Evolutionary conservation across 2,329 filamentous ascomycete genomes (phyloP), one percentile per base, ranked within the genome.

Genomic region (Dryadomyces quercus-mongolicae): DNA sequence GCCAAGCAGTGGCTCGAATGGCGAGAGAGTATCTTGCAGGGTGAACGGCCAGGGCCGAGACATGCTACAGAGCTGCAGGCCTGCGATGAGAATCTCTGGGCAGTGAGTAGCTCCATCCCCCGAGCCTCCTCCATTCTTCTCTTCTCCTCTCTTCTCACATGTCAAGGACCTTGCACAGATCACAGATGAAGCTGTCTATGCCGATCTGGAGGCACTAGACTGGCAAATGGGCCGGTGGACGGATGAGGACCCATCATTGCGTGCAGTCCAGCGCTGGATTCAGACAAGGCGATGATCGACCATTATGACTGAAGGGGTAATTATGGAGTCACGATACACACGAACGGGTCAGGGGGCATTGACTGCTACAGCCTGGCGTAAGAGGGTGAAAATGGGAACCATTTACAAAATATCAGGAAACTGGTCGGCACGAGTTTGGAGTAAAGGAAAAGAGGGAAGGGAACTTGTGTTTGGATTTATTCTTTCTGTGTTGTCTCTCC

Each of bases 1-100:
- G 80, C 78, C 40, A 77, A 81, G 65, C 68, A 74, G 60, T 84
- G 81, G 80, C 65, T 83, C 56, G 70, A 75, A 56, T 74, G 71
- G 63, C 72, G 81, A 55, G 72, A 76, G 42, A 65, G 70, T 44
- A 70, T 82, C 54, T 68, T 84, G 44, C 72, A 75, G 61, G 77
- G 77, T 49, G 68, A 71, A 42, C 69, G 71, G 61, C 75, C 78
- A 10, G 49, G 70, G 67, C 56, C 67, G 71, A 46, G 68, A 71
- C 49, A 72, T 56, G 70, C 74, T 48, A 68, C 71, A 18, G 73
- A 75, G 58, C 70, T 84, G 44, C 68, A 69, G 51, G 73, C 70
- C n/a, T 75, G 73, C 61, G 80, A 84, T 61, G 68, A 74, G 48
- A 77, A 80, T 59, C 68, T 85, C 54, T 73, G 78, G 67, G 65